Conservation (phyloP, 108 stramenopile genomes). For the Fragilariopsis cylindrus region DNA sequence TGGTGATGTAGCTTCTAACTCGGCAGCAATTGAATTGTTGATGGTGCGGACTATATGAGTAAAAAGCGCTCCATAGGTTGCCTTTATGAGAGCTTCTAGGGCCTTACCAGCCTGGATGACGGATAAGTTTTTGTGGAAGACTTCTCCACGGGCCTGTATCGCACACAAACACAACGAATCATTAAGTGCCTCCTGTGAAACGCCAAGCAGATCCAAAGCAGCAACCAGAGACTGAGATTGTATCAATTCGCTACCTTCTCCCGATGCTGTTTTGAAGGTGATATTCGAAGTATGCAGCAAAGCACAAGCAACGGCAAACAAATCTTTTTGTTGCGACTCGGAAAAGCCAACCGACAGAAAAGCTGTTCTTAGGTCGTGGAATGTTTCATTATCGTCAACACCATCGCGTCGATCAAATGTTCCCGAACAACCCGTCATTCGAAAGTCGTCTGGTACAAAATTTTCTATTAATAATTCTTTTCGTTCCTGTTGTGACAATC, state of each 20-base stretch:
- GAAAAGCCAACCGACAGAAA: slow-evolving; percentile 68
- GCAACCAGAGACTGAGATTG: slow-evolving; percentile 41
- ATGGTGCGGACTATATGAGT: slow-evolving; percentile 82
- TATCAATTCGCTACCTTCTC: slow-evolving; percentile 46
- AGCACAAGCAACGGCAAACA: slow-evolving; percentile 62
- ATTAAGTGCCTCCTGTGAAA: slow-evolving; percentile 57
- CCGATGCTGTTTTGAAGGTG: slow-evolving; percentile 39
- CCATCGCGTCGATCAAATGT: slow-evolving; percentile 85
- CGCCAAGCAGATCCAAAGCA: slow-evolving; percentile 68
- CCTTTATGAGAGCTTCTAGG: slow-evolving; percentile 93
- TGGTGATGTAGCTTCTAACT: not conserved
- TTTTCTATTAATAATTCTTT: slow-evolving; percentile 44
- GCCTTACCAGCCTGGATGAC: slow-evolving; percentile 64
- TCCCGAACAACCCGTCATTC: slow-evolving; percentile 66
- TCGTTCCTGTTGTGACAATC: slow-evolving; percentile 44
- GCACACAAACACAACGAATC: slow-evolving; percentile 63
- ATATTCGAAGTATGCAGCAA: slow-evolving; percentile 76
- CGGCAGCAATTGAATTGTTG: slow-evolving; percentile 75
- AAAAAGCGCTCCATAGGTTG: slow-evolving; percentile 88
- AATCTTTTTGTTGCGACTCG: slow-evolving; percentile 42
- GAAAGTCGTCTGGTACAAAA: slow-evolving; percentile 58
- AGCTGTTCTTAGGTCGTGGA: slow-evolving; percentile 59
- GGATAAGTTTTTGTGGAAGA: slow-evolving; percentile 71
- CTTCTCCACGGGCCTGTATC: slow-evolving; percentile 79
- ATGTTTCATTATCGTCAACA: slow-evolving; percentile 71